Evolutionary conservation across 768 basidiomycete species (phyloP).

Genomic region (Tricholomella constricta): DNA sequence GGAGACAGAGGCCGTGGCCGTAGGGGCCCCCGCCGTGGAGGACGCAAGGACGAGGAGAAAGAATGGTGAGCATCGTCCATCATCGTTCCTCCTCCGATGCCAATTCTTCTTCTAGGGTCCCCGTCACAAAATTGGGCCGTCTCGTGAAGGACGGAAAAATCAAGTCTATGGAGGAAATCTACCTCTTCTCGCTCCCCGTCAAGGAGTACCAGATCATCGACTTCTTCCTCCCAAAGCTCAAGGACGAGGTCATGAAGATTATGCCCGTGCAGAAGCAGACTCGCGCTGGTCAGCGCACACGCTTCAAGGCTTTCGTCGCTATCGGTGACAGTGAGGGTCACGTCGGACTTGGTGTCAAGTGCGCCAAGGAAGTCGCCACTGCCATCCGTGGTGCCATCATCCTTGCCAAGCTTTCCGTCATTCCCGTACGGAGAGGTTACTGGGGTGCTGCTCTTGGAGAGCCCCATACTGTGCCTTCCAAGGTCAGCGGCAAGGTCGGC

Average conservation of each 20-base stretch:
- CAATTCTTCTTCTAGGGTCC: slow-evolving; percentile 63
- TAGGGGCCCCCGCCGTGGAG: slow-evolving; percentile 90
- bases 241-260: slow-evolving; percentile 99
- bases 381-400: slow-evolving; percentile 99
- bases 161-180: slow-evolving; percentile 99
- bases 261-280: slow-evolving; percentile 99
- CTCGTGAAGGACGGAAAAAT: slow-evolving; percentile 99
- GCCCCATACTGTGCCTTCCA: slow-evolving; percentile 98
- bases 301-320: slow-evolving; percentile 99
- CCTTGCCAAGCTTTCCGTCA: slow-evolving; percentile 95
- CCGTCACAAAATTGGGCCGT: slow-evolving; percentile 99
- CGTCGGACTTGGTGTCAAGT: slow-evolving; percentile 99
- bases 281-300: slow-evolving; percentile 97
- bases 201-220: slow-evolving; percentile 99
- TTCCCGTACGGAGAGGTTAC: slow-evolving; percentile 98
- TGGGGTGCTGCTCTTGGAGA: slow-evolving; percentile 99
- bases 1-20: slow-evolving; percentile 90
- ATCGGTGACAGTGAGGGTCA: slow-evolving; percentile 99
- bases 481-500: slow-evolving; percentile 97
- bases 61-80: slow-evolving; percentile 74
- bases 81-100: slow-evolving; percentile 5
- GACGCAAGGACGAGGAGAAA: slow-evolving; percentile 99
- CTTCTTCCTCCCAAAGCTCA: slow-evolving; percentile 98
- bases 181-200: slow-evolving; percentile 99
- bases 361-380: slow-evolving; percentile 99